Evolutionary conservation across 306 rosid genomes (phyloP), one percentile per base, ranked within the genome.

Genomic region (Bauhinia variegata): DNA sequence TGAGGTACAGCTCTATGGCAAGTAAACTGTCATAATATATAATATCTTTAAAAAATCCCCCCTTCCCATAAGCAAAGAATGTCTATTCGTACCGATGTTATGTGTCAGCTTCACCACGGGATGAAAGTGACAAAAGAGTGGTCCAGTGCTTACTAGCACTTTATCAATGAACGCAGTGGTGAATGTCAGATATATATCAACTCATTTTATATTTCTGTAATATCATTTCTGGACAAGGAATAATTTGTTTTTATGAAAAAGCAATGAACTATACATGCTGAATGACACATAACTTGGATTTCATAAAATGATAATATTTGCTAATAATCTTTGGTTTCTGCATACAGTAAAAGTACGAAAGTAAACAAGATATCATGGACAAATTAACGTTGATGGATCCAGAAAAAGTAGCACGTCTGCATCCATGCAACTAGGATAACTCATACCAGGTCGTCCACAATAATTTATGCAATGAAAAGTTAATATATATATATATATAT

Each of bases 381-480:
- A 13, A 11, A 11, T n/a, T n/a, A n/a, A n/a, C n/a, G 12, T 4
- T 41, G 46, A 11, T 5, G 12, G n/a, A 41, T 41, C n/a, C 3
- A 41, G 46, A 41, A n/a, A 41, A 41, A 41, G 46, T 11, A 41
- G 46, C 46, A 41, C 12, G 3, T 41, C n/a, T n/a, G 12, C 14
- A 41, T 41, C 46, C 46, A 41, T n/a, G 12, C 4, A 41, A 41
- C 41, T 36, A 36, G 41, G 9, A 36, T 36, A 36, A 36, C 11
- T 11, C n/a, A 3, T 41, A 41, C 4, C 46, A 41, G 13, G 11
- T 28, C 18, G 18, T 59, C n/a, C 49, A 53, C n/a, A 32, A 60
- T 19, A 33, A n/a, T 11, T 48, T 50, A 69, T 46, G 43, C n/a
- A 54, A 28, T 48, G 56, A 53, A 31, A 58, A 48, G 34, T n/a